phyloP scores from a whole-genome alignment of 2,329 filamentous ascomycete genomes.

The Fusarium foetens region DNA sequence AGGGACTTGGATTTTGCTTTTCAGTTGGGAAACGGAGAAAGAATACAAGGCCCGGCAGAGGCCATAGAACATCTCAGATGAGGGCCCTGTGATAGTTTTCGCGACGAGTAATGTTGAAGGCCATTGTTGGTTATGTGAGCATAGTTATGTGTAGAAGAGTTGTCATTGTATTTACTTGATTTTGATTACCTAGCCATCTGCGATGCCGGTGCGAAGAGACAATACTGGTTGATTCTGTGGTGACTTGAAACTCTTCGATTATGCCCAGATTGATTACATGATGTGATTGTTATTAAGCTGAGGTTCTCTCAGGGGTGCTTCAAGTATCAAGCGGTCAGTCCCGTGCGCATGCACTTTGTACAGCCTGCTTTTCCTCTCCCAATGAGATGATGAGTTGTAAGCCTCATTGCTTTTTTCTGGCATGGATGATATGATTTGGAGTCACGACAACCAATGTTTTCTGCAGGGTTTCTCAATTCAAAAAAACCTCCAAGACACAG shows the following conservation, averaged over 20 bases:
- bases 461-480: neutral
- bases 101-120: neutral
- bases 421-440: neutral
- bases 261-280: neutral
- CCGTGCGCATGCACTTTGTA: neutral
- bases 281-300: neutral
- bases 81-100: rapidly evolving
- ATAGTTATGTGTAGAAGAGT: neutral
- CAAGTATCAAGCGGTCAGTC: neutral
- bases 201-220: neutral
- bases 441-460: neutral
- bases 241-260: neutral
- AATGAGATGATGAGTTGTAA: neutral
- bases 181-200: neutral
- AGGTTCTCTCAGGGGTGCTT: neutral
- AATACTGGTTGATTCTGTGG: rapidly evolving
- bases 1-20: neutral
- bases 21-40: neutral
- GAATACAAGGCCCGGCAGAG: too few relatives aligned
- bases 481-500: neutral
- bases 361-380: neutral
- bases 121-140: neutral
- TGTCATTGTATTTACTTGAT: neutral
- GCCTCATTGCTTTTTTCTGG: neutral
- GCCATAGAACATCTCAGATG: rapidly evolving